Conservation (phyloP, 306 rosid genomes). For the Erythrophleum fordii region DNA sequence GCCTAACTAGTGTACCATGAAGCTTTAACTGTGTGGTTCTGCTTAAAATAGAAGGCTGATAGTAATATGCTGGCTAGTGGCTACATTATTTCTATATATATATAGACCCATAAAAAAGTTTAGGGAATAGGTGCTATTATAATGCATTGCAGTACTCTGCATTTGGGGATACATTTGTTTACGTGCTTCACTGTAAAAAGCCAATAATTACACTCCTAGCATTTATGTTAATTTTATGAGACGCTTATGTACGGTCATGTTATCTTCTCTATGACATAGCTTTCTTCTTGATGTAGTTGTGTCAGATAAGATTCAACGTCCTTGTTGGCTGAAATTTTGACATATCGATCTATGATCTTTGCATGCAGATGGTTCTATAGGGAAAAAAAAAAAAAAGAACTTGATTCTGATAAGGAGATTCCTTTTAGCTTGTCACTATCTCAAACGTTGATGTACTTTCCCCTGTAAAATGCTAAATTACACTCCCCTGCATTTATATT, state of each 20-base stretch:
- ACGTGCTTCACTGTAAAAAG: too few relatives aligned
- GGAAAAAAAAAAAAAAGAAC: background rate
- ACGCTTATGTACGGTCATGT: background rate
- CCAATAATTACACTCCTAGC: too few relatives aligned
- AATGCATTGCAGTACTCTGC: too few relatives aligned
- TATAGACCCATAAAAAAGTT: too few relatives aligned
- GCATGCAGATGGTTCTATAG: background rate
- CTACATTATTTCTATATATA: too few relatives aligned
- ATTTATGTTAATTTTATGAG: background rate
- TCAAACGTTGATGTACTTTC: background rate
- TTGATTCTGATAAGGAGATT: background rate
- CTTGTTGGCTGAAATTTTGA: background rate
- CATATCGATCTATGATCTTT: background rate
- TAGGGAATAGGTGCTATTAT: too few relatives aligned
- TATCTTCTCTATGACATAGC: background rate
- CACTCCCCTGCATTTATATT: too few relatives aligned
- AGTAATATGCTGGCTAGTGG: background rate
- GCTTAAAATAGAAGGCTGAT: background rate
- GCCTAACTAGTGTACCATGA: background rate
- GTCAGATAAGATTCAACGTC: conserved; percentile 4
- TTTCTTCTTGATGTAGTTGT: background rate
- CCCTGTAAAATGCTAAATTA: too few relatives aligned
- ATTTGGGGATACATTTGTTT: too few relatives aligned
- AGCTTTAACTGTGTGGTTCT: background rate
- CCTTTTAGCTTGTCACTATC: background rate